A percentile compares a stretch with the other conserved stretches of the same genome.
Evolutionary conservation across 176 grass and related monocot genomes (phyloP).

Genomic region (Musa beccarii): DNA sequence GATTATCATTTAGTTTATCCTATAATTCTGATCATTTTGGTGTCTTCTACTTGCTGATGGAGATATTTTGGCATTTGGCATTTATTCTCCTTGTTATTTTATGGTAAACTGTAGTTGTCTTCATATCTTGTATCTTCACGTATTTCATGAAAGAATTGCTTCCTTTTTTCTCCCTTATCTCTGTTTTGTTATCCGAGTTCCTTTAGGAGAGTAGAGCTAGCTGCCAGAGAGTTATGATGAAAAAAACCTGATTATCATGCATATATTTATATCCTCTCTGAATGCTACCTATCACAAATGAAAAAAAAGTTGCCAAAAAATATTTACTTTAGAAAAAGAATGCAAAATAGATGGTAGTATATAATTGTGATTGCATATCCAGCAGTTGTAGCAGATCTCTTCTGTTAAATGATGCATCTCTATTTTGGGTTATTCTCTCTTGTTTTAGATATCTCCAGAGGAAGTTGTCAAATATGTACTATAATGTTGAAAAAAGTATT

Average conservation of each 20-base stretch:
- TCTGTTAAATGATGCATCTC: neutral
- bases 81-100: neutral
- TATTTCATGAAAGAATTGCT: neutral
- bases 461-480: neutral
- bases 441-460: neutral
- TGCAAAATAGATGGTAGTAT: too few relatives aligned
- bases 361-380: too few relatives aligned
- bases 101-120: neutral
- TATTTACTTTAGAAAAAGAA: too few relatives aligned
- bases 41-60: neutral
- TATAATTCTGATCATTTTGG: conserved; percentile 9
- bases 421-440: neutral
- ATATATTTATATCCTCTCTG: neutral
- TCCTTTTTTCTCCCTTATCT: neutral
- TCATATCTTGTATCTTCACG: neutral
- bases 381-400: too few relatives aligned
- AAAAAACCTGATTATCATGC: neutral
- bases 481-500: neutral
- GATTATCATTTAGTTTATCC: neutral
- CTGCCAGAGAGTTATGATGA: neutral
- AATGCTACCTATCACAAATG: too few relatives aligned
- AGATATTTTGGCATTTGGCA: neutral
- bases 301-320: too few relatives aligned
- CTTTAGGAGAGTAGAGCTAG: conserved; percentile 3
- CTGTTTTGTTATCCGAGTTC: neutral